Evolutionary conservation across 1,284 basidiomycete genomes (phyloP), one percentile per base, ranked within the genome.

Genomic region (Porodaedalea pini): DNA sequence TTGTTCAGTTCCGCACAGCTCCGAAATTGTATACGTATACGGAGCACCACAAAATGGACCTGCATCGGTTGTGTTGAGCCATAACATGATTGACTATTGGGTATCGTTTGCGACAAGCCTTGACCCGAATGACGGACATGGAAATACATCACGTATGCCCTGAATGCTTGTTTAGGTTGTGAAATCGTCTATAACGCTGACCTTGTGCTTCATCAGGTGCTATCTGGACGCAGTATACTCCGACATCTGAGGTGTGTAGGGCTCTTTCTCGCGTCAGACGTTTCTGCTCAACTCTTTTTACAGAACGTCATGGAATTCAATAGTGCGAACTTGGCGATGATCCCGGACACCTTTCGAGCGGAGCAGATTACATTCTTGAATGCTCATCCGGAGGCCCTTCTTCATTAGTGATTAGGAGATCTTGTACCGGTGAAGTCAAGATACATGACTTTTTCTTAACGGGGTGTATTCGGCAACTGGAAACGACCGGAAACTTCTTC

Each of bases 31-130:
- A 1, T 80, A 73, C 58, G 72, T 79, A 1, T 78, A 73, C 45
- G 71, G 71, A 4, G 61, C 54, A 3, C 63, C 68, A 8, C 52
- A 52, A 8, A 67, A 68, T 51, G 56, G 60, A 1, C 68, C 69
- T 2, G 52, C 64, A 1, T 65, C 71, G 5, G 66, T 68, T 4
- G 49, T 58, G 25, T 57, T 80, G 3, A 77, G 75, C 55, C 41
- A 49, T 7, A 23, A 37, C 23, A 78, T 80, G 73, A 73, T 77
- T 59, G 75, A 80, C 54, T 80, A 80, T 56, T 80, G 78, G 78
- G 68, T 80, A 13, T 80, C 79, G 0, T 81, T 81, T 57, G 75
- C 74, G 1, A 74, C 73, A 2, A 75, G 72, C 37, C 64, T 79
- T 39, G 70, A 77, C 51, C 78, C 79, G 4, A 81, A 81, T 60